These are phyloP conservation scores for Aspergillus pseudoglaucus DNA, from an alignment of 2,329 filamentous ascomycete genomes.

Conservation along the genomic window DNA sequence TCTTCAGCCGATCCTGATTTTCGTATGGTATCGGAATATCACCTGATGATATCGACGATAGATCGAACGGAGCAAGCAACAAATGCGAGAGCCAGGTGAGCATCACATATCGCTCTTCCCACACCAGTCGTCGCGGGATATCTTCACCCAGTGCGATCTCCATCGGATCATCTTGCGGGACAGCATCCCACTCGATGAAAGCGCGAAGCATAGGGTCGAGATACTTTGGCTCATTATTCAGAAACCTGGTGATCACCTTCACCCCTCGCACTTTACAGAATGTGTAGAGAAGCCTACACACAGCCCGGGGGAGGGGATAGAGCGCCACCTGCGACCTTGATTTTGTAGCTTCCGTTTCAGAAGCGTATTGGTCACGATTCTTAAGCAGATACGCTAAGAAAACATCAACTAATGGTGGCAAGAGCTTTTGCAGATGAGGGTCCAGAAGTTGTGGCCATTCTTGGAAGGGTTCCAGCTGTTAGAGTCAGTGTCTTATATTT, in stretches of 20 bases:
- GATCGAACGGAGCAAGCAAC: slow-evolving; percentile 79
- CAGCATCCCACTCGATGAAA: slow-evolving; percentile 55
- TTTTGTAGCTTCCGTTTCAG: slow-evolving; percentile 17
- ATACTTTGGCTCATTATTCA: slow-evolving; percentile 82
- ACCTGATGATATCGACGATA: slow-evolving; percentile 68
- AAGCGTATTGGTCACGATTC: slow-evolving; percentile 37
- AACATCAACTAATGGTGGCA: slow-evolving; percentile 67
- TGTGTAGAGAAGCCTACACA: slow-evolving; percentile 75
- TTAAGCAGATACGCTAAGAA: slow-evolving; percentile 60
- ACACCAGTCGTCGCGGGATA: slow-evolving; percentile 49
- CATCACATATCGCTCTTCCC: slow-evolving; percentile 85
- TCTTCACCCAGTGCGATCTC: slow-evolving; percentile 8
- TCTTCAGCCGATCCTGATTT: slow-evolving; percentile 20
- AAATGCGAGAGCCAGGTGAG: slow-evolving; percentile 83
- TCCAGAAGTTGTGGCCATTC: slow-evolving; percentile 92
- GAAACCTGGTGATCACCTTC: slow-evolving; percentile 84
- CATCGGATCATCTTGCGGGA: slow-evolving; percentile 10
- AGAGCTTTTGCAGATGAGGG: slow-evolving; percentile 66
- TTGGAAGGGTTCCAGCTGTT: slow-evolving; percentile 76
- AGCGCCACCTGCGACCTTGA: slow-evolving; percentile 31
- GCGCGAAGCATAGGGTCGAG: slow-evolving; percentile 72
- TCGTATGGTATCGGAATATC: slow-evolving; percentile 30
- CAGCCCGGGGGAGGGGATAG: slow-evolving; percentile 58
- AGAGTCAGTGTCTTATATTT: not conserved
- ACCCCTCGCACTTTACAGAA: slow-evolving; percentile 92